Evolutionary conservation across 2,329 filamentous ascomycete genomes (phyloP).

Genomic region (Colletotrichum spaethianum): DNA sequence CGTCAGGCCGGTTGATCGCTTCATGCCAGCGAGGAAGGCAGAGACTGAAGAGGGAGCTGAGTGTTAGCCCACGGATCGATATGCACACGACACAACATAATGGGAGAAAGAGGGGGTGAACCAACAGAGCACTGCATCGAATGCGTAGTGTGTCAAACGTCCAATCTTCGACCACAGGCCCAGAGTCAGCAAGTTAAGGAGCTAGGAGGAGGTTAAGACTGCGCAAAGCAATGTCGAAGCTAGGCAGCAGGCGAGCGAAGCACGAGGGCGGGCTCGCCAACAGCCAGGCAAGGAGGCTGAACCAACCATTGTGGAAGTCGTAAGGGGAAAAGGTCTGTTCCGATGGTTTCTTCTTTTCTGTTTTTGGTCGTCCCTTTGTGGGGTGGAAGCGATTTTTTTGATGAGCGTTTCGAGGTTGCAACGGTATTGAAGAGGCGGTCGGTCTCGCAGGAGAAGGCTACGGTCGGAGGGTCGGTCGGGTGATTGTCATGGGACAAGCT

Average conservation of each 20-base stretch:
- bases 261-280: constrained; percentile 28
- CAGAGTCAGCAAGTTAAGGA: constrained; percentile 79
- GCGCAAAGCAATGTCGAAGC: constrained; percentile 42
- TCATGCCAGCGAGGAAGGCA: constrained; percentile 95
- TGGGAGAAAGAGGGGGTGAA: constrained; percentile 43
- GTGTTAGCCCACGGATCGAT: constrained; percentile 19
- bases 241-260: constrained; percentile 30
- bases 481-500: constrained; percentile 36
- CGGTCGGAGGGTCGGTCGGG: constrained; percentile 10
- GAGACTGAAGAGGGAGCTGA: constrained; percentile 74
- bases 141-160: constrained; percentile 92
- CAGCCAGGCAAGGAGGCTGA: constrained; percentile 13
- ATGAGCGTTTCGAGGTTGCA: constrained; percentile 3
- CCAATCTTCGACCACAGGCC: constrained; percentile 86
- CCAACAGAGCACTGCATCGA: constrained; percentile 93
- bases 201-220: constrained; percentile 64
- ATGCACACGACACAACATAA: background rate
- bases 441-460: constrained; percentile 13
- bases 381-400: background rate
- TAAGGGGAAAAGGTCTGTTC: constrained; percentile 10
- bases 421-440: constrained; percentile 21
- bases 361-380: background rate
- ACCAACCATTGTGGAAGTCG: constrained; percentile 37
- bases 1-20: constrained; percentile 97
- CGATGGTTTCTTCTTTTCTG: constrained; percentile 5